phyloP scores from a whole-genome alignment of 192 early-diverging fungal genomes.

The Backusella macrospora region DNA sequence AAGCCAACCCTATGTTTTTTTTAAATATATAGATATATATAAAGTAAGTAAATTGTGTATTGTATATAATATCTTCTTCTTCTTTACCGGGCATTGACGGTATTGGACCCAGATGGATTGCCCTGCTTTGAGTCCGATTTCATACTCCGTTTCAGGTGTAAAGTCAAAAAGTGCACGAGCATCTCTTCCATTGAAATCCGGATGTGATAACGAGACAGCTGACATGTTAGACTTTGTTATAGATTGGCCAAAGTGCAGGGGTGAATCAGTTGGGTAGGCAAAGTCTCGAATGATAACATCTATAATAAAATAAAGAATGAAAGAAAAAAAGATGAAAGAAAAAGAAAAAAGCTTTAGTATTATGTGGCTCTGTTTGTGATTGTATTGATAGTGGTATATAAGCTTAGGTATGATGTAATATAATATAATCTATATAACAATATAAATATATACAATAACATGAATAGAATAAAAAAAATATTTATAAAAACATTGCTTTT shows the following conservation, averaged over 20 bases:
- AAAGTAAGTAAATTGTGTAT: slow-evolving; percentile 12
- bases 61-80: background rate
- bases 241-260: slow-evolving; percentile 39
- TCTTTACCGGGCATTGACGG: slow-evolving; percentile 60
- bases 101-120: slow-evolving; percentile 69
- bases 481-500: no score
- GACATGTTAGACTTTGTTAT: slow-evolving; percentile 33
- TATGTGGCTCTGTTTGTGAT: background rate
- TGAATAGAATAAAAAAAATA: slow-evolving; percentile 3
- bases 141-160: slow-evolving; percentile 67
- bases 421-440: background rate
- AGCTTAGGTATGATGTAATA: background rate
- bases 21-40: background rate
- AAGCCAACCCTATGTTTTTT: slow-evolving; percentile 62
- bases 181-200: slow-evolving; percentile 47
- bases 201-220: slow-evolving; percentile 25
- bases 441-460: background rate
- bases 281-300: slow-evolving; percentile 47
- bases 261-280: slow-evolving; percentile 47
- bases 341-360: background rate
- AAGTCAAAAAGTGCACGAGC: slow-evolving; percentile 77
- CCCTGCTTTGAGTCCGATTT: slow-evolving; percentile 66
- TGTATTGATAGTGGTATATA: background rate
- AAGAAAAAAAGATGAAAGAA: background rate
- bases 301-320: background rate